Evolutionary conservation across 148 eudicot species (phyloP), one percentile per base, ranked within the genome.

Genomic region (Vaccinium corymbosum): DNA sequence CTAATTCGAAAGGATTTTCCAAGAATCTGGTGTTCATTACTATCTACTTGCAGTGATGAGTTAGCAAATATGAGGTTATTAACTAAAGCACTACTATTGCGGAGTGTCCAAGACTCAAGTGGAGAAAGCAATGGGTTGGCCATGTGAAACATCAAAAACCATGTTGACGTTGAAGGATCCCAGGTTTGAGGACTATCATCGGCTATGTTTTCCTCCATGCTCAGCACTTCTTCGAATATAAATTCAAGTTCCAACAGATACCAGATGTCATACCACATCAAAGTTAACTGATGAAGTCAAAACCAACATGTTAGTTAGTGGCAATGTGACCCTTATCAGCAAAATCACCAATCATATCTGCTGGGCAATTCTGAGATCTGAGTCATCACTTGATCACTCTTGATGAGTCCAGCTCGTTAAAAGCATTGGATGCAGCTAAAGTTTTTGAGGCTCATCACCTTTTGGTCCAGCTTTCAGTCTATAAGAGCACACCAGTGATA

Each of bases 401-500:
- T 76, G 79, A 76, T 50, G 22, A 48, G 56, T 48, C 29, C 78
- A 42, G 78, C 53, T 19, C 22, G 53, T 48, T 75, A 75, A 42
- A 75, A 75, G 53, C 78, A 42, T 77, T 50, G 51, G 80, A 53
- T 77, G 59, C 59, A 22, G 80, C 17, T 22, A 77, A 50, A 25
- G 57, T 27, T 16, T 76, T 53, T 50, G 35, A 76, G 53, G 52
- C 53, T 22, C 79, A 77, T 77, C 80, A 77, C 42, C 81, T 79
- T 53, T 53, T 29, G 19, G 81, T 15, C 38, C 66, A 79, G 38
- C 66, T 32, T 52, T 52, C 56, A 17, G 80, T 78, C 80, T 78
- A 52, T 32, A 78, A 51, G 80, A 78, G 80, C 22, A 14, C 57
- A 32, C 32, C 38, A 51, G 61, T 29, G 13, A 55, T 15, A 22